A percentile compares a stretch with the other conserved stretches of the same genome.
Conservation (phyloP, 73 alveolate genomes). For the Tetrahymena elliotti region DNA sequence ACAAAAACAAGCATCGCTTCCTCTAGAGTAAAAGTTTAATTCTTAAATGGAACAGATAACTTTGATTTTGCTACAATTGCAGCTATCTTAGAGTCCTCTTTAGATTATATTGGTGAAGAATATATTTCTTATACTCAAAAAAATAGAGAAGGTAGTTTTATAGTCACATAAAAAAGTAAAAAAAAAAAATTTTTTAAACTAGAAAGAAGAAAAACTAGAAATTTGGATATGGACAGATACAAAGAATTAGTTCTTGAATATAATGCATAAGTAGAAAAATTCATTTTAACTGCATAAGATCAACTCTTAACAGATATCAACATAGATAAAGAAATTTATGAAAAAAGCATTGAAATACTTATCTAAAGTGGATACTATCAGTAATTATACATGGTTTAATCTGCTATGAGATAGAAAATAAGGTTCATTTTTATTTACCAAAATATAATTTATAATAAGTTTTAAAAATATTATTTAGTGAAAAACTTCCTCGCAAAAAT, state of each 20-base stretch:
- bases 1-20: background rate
- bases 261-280: background rate
- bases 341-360: background rate
- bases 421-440: background rate
- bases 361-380: background rate
- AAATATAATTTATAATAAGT: background rate
- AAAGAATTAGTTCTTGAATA: background rate
- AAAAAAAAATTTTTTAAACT: background rate
- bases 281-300: background rate
- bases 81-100: background rate
- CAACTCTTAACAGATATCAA: background rate
- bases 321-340: background rate
- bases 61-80: background rate
- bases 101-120: background rate
- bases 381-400: background rate
- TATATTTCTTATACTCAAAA: background rate
- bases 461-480: background rate
- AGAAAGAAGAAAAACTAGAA: background rate
- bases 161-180: background rate
- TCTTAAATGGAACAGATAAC: background rate
- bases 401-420: background rate
- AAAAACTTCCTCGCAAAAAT: background rate
- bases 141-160: background rate
- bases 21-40: background rate
- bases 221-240: background rate